Evolutionary conservation across 2,329 filamentous ascomycete genomes (phyloP).

Genomic region (Fonsecaea multimorphosa): DNA sequence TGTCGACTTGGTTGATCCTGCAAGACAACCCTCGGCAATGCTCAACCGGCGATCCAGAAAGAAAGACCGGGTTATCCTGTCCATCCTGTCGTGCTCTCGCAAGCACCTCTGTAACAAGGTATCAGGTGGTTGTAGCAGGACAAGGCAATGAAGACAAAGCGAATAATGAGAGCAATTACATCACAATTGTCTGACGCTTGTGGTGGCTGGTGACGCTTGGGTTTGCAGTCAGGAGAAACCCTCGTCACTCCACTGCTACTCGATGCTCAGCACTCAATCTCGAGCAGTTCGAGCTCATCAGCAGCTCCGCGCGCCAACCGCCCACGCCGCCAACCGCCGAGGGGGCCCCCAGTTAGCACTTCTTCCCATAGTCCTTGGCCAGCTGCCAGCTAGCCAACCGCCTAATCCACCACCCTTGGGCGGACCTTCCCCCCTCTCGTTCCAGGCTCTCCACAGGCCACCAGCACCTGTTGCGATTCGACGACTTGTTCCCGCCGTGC

Average conservation of each 20-base stretch:
- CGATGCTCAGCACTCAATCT: slow-evolving; percentile 22
- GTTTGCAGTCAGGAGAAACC: background rate
- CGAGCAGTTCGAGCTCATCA: slow-evolving; percentile 11
- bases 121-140: background rate
- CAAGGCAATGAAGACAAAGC: background rate
- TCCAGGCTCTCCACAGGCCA: slow-evolving; percentile 9
- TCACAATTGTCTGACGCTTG: slow-evolving; percentile 6
- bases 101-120: background rate
- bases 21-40: slow-evolving; percentile 3
- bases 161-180: background rate
- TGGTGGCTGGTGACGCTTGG: too few relatives aligned
- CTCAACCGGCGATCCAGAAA: slow-evolving; percentile 2
- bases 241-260: slow-evolving; percentile 17
- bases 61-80: background rate
- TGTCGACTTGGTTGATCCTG: slow-evolving; percentile 6
- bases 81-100: background rate
- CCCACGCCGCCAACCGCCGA: background rate
- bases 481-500: slow-evolving; percentile 26
- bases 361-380: background rate
- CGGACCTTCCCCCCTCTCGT: slow-evolving; percentile 5
- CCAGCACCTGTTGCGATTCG: slow-evolving; percentile 2
- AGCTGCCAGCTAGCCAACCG: slow-evolving; percentile 10
- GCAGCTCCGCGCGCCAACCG: slow-evolving; percentile 7
- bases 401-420: slow-evolving; percentile 2
- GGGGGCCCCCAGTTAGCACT: background rate